Conservation (phyloP, 257 asterid genomes). For the Solanum dulcamara region DNA sequence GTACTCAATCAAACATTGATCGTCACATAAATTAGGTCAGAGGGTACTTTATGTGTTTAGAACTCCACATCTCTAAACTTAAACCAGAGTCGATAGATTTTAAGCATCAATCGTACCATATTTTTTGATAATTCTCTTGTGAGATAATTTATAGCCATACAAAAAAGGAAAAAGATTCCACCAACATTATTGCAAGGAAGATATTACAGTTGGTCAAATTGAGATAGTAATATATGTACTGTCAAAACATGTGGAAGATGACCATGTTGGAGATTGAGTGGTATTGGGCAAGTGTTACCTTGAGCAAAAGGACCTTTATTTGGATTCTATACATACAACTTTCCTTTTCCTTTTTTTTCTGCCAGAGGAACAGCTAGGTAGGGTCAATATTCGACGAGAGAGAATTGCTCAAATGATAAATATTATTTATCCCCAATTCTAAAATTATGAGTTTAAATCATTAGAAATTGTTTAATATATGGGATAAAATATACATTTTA, state of each 20-base stretch:
- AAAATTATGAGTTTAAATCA: background rate
- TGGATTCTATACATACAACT: conserved; percentile 1
- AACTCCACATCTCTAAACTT: background rate
- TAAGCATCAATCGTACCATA: background rate
- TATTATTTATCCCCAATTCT: too few relatives aligned
- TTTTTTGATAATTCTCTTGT: background rate
- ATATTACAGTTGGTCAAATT: background rate
- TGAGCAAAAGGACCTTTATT: conserved; percentile 1
- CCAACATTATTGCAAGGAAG: background rate
- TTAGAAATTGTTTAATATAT: background rate
- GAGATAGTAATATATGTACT: background rate
- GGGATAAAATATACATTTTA: too few relatives aligned
- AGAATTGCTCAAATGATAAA: background rate
- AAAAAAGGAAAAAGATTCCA: background rate
- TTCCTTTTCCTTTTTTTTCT: background rate
- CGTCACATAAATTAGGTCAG: background rate
- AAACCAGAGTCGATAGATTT: background rate
- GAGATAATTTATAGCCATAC: background rate
- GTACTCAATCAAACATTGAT: background rate
- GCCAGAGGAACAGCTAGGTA: background rate
- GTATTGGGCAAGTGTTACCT: background rate
- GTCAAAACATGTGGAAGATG: conserved; percentile 11
- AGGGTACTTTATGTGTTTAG: background rate
- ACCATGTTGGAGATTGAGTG: conserved; percentile 9
- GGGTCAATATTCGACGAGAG: background rate